Percentiles rank a stretch among this genome's conserved stretches.
Evolutionary conservation across 805 yeast species (phyloP).

Genomic region (Myxozyma vanderwaltii): DNA sequence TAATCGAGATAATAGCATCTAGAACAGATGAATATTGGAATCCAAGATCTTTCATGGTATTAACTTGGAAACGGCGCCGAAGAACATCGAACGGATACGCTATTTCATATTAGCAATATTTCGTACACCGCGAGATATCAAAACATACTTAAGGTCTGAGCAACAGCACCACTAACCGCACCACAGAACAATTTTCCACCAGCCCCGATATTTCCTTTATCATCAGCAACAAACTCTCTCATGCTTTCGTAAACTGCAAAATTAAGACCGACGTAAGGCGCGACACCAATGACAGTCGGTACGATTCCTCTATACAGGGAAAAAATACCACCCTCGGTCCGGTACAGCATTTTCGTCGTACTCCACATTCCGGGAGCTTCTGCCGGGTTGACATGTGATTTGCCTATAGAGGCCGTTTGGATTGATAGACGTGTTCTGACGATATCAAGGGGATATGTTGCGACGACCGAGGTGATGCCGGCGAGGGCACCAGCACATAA

Average conservation of each 20-base stretch:
- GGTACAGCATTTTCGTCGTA: slow-evolving; percentile 60
- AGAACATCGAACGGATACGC: slow-evolving; percentile 88
- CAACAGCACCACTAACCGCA: slow-evolving; percentile 83
- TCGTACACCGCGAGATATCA: too few relatives aligned
- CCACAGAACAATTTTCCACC: slow-evolving; percentile 70
- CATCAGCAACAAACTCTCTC: slow-evolving; percentile 55
- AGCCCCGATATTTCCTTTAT: slow-evolving; percentile 46
- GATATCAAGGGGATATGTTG: slow-evolving; percentile 89
- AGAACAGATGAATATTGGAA: slow-evolving; percentile 75
- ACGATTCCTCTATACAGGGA: slow-evolving; percentile 82
- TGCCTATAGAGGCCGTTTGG: slow-evolving; percentile 70
- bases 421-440: slow-evolving; percentile 86
- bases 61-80: slow-evolving; percentile 87
- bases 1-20: slow-evolving; percentile 73
- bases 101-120: too few relatives aligned
- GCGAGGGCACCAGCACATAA: slow-evolving; percentile 77
- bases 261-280: slow-evolving; percentile 92
- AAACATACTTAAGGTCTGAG: slow-evolving; percentile 65
- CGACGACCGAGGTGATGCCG: slow-evolving; percentile 76
- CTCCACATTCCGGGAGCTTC: slow-evolving; percentile 63
- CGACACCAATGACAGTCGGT: slow-evolving; percentile 94
- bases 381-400: slow-evolving; percentile 29
- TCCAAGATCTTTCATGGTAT: slow-evolving; percentile 78
- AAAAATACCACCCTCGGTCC: slow-evolving; percentile 74
- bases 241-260: slow-evolving; percentile 85